Evolutionary conservation across 1,284 basidiomycete species (phyloP).

Genomic region (Melampsora medusae): DNA sequence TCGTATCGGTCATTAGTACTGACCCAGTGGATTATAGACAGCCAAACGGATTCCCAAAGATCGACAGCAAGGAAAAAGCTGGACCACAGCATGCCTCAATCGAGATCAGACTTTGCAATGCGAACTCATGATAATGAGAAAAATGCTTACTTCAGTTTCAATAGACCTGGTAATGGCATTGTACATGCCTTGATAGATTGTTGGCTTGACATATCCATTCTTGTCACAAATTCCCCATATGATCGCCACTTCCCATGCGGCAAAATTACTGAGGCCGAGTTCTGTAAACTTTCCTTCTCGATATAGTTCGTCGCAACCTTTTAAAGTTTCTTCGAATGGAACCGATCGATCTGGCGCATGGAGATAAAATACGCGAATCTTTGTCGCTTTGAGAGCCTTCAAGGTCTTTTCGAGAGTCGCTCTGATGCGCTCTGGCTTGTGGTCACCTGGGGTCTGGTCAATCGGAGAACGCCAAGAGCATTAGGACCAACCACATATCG

Average conservation of each 20-base stretch:
- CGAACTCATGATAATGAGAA: too few relatives aligned
- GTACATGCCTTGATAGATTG: constrained; percentile 49
- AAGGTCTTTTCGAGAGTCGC: background rate
- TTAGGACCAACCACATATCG: background rate
- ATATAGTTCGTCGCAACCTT: constrained; percentile 40
- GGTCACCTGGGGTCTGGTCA: constrained; percentile 8
- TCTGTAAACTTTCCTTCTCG: constrained; percentile 45
- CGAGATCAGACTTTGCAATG: background rate
- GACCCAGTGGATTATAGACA: constrained; percentile 29
- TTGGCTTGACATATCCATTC: constrained; percentile 40
- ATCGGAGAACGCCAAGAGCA: background rate
- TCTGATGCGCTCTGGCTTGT: background rate
- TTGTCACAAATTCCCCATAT: constrained; percentile 47
- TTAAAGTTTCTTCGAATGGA: constrained; percentile 25
- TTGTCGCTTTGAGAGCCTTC: background rate
- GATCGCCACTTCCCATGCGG: constrained; percentile 46
- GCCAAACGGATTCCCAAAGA: constrained; percentile 17
- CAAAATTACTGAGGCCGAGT: constrained; percentile 26
- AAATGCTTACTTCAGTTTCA: constrained; percentile 61
- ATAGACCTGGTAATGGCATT: constrained; percentile 58
- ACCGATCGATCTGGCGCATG: constrained; percentile 43
- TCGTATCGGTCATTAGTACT: too few relatives aligned
- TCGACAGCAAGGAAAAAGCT: constrained; percentile 26
- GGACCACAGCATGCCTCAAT: background rate
- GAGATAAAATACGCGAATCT: constrained; percentile 31